Conservation (phyloP, 805 yeast species). For the Saccharomycopsis sp. region DNA sequence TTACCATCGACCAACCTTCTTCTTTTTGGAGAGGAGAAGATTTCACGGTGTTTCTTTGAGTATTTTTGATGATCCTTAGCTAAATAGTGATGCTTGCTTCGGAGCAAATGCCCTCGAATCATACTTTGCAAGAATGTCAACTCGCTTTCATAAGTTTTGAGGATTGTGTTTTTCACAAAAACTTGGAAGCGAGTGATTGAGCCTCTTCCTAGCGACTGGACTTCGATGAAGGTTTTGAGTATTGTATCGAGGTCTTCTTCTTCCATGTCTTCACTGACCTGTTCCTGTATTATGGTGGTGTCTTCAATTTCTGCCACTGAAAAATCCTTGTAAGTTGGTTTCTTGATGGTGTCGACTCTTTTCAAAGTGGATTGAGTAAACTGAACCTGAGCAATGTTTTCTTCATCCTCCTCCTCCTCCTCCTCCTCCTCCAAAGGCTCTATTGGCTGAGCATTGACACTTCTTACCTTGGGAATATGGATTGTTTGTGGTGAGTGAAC, state of each 20-base stretch:
- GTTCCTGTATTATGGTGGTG: conserved; percentile 20
- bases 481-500: no score
- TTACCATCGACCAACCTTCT: conserved; percentile 1
- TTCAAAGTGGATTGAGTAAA: conserved; percentile 18
- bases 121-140: conserved; percentile 41
- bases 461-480: not conserved
- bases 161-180: conserved; percentile 54
- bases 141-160: conserved; percentile 48
- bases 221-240: conserved; percentile 32
- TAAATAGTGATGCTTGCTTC: not conserved
- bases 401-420: not conserved
- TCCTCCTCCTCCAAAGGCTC: not conserved
- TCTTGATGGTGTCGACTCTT: conserved; percentile 15
- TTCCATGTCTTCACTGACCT: conserved; percentile 5
- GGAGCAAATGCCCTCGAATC: conserved; percentile 36
- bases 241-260: conserved; percentile 22
- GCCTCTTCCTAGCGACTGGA: conserved; percentile 69
- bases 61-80: not conserved
- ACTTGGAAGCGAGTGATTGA: conserved; percentile 53
- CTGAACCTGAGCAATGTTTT: conserved; percentile 4
- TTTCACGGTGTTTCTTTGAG: not conserved
- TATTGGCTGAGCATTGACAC: not conserved
- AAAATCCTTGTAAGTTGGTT: conserved; percentile 16
- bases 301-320: conserved; percentile 18
- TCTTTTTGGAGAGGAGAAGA: not conserved